Base-by-base conservation (phyloP, 1,284 basidiomycete species). In the Cryptococcus sp. region DNA sequence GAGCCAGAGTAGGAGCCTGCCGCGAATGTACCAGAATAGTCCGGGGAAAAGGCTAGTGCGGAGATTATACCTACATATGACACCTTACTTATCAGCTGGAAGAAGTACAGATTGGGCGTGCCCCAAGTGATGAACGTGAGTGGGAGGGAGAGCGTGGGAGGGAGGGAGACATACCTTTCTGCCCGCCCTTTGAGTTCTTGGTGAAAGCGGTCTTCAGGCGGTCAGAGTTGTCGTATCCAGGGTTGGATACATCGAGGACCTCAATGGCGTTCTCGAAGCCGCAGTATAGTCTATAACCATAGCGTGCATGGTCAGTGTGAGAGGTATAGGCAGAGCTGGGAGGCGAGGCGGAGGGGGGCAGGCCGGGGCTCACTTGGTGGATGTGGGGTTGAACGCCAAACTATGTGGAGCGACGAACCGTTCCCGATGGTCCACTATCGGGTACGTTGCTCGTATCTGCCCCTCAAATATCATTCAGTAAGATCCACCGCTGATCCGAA, bases 211-310 rank as follows among this genome's bases (percentile, higher is more conserved):
- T 92, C n/a, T 80, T 81, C 5, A 93, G 67, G 1, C 91, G 82
- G 0, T 82, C 83, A 28, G 78, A 76, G 18, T 81, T 79, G 46
- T 65, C 65, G 42, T 69, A 62, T 1, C 73, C 73, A 2, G 73
- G 73, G 6, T 35, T 57, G 15, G 71, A 55, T 11, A 95, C 76
- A 66, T 94, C 88, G 66, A 95, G 91, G 6, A 93, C 82, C 73
- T 96, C 92, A 53, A 96, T 88, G 0, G 91, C 87, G 60, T 87
- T 85, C 74, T 93, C 88, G 57, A 88, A 91, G 0, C 92, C 91
- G 70, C 91, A 93, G 71, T 93, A 95, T 4, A 95, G 75, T 61
- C 91, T 93, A 24, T 46, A 28, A 42, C 46, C 23, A 8, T 24
- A 64, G 43, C 48, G 42, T 24, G 23, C 38, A 13, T 23, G 33